A percentile compares a stretch with the other conserved stretches of the same genome.
Evolutionary conservation across 1,139 yeast genomes (phyloP).

Genomic region (Kodamaea derodonti): DNA sequence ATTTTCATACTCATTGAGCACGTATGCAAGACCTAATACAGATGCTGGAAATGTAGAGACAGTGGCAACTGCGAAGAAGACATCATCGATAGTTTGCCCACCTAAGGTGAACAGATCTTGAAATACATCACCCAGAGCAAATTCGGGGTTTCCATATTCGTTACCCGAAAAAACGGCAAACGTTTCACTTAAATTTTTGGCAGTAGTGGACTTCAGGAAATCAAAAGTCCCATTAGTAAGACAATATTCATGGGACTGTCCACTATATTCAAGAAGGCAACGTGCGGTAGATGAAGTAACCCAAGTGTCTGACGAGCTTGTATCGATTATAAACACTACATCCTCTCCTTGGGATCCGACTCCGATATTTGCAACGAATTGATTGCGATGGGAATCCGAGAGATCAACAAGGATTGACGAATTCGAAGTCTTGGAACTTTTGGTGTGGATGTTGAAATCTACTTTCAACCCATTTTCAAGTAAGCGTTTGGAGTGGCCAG

Average conservation of each 20-base stretch:
- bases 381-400: no score
- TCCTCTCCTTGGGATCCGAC: constrained; percentile 9
- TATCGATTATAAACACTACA: constrained; percentile 13
- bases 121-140: constrained; percentile 8
- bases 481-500: no score
- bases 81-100: background rate
- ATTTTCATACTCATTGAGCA: background rate
- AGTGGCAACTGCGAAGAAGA: background rate
- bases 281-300: constrained; percentile 7
- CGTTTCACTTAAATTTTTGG: constrained; percentile 3
- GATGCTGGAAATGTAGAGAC: background rate
- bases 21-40: background rate
- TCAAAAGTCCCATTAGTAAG: constrained; percentile 9
- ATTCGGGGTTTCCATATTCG: constrained; percentile 11
- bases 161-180: no score
- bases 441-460: no score
- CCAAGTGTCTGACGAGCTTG: constrained; percentile 22
- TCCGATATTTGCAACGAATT: no score
- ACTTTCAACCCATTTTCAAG: no score
- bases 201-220: constrained; percentile 6
- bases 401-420: no score
- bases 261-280: background rate
- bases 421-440: no score
- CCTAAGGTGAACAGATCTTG: constrained; percentile 6
- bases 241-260: constrained; percentile 3